Percentiles rank a stretch among this genome's conserved stretches.
Conservation (phyloP, 1,284 basidiomycete species). For the Fomitopsis betulina region DNA sequence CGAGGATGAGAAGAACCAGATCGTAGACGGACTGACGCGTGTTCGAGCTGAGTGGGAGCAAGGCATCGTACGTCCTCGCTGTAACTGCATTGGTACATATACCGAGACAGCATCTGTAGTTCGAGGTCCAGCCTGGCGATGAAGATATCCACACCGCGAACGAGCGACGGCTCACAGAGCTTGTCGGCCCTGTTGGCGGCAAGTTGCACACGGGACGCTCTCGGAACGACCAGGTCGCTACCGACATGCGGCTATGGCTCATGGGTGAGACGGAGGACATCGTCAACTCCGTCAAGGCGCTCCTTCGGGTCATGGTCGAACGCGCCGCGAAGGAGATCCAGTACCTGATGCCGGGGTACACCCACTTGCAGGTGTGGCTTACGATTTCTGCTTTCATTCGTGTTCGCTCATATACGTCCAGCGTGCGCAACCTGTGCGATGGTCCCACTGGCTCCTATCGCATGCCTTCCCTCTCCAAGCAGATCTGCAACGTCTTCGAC, state of each 20-base stretch:
- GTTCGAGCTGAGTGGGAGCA: slow-evolving; percentile 87
- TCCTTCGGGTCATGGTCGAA: slow-evolving; percentile 86
- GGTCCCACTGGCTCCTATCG: slow-evolving; percentile 95
- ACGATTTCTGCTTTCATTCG: background rate
- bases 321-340: slow-evolving; percentile 92
- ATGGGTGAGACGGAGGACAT: slow-evolving; percentile 76
- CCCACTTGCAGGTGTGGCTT: slow-evolving; percentile 81
- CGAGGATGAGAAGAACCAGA: slow-evolving; percentile 67
- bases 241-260: slow-evolving; percentile 96
- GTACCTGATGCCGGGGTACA: slow-evolving; percentile 92
- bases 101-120: slow-evolving; percentile 39
- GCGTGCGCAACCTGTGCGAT: slow-evolving; percentile 97
- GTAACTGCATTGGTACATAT: background rate
- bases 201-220: slow-evolving; percentile 96
- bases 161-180: slow-evolving; percentile 89
- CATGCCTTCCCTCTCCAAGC: slow-evolving; percentile 90
- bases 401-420: slow-evolving; percentile 25
- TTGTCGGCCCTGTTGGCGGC: slow-evolving; percentile 88
- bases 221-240: slow-evolving; percentile 97
- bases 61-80: slow-evolving; percentile 47
- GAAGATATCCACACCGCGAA: slow-evolving; percentile 99
- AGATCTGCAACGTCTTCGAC: slow-evolving; percentile 84
- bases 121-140: slow-evolving; percentile 75
- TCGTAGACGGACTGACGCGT: slow-evolving; percentile 72
- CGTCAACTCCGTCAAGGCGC: slow-evolving; percentile 68